Evolutionary conservation across 257 asterid genomes (phyloP).

Genomic region (Solanum chiquidenum): DNA sequence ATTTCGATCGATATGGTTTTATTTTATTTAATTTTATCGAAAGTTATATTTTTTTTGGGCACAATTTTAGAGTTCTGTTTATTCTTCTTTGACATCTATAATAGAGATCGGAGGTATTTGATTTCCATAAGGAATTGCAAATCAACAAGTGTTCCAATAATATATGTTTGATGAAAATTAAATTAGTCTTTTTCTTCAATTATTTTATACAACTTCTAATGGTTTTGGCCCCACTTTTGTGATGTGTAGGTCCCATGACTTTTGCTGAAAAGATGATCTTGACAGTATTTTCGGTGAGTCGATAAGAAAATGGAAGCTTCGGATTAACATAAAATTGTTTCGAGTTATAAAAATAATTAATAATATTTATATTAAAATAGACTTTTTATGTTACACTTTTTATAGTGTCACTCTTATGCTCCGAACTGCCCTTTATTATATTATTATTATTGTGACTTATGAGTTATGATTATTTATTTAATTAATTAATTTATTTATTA

Average conservation of each 20-base stretch:
- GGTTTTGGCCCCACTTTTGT: neutral
- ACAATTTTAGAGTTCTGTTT: neutral
- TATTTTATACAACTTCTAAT: neutral
- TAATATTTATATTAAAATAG: neutral
- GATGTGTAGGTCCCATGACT: conserved; percentile 66
- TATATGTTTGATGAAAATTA: neutral
- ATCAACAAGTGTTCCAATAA: neutral
- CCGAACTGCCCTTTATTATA: neutral
- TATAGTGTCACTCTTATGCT: rapidly evolving
- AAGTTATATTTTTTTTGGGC: neutral
- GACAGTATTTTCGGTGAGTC: conserved; percentile 53
- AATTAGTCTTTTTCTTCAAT: neutral
- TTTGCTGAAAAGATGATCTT: conserved; percentile 82
- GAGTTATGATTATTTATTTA: neutral
- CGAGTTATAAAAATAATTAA: rapidly evolving
- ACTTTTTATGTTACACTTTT: neutral
- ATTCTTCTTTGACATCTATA: rapidly evolving
- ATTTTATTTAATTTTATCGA: no score
- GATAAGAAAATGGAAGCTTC: rapidly evolving
- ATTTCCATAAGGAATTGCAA: neutral
- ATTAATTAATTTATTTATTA: neutral
- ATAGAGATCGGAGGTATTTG: no score
- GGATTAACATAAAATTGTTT: neutral
- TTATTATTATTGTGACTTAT: neutral
- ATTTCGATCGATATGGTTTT: neutral